Percentiles rank a stretch among this genome's conserved stretches.
Conservation (phyloP, 1,139 yeast species). For the Taphrina pruni region DNA sequence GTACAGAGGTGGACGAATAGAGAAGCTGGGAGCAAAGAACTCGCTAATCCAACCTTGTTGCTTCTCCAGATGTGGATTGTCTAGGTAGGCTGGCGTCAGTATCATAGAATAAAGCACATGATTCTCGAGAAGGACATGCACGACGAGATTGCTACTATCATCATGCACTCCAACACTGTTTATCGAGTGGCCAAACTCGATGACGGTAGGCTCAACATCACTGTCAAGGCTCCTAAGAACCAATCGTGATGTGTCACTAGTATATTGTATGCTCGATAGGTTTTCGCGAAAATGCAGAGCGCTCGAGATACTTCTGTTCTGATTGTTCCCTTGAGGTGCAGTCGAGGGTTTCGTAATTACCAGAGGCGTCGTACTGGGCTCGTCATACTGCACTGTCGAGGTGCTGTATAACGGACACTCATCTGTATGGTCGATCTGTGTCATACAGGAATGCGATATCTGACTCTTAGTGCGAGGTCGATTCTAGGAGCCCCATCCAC, state of each 20-base stretch:
- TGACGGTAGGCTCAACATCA: constrained; percentile 7
- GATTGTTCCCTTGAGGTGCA: not conserved
- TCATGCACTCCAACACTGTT: constrained; percentile 30
- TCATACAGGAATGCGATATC: not conserved
- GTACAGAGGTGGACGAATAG: constrained; percentile 39
- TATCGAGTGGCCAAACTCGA: constrained; percentile 26
- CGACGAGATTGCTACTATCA: constrained; percentile 33
- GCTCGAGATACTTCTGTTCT: not conserved
- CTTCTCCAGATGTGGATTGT: constrained; percentile 17
- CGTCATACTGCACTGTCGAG: constrained; percentile 7
- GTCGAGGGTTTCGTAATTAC: not conserved
- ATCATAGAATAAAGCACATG: constrained; percentile 38
- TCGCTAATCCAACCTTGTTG: constrained; percentile 37
- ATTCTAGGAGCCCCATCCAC: no score
- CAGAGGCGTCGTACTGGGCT: not conserved
- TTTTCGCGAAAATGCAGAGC: constrained; percentile 13
- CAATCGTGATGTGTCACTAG: constrained; percentile 9
- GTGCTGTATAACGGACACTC: not conserved
- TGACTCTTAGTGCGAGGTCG: no score
- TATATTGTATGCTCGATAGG: constrained; percentile 15
- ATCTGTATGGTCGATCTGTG: not conserved
- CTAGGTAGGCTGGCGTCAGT: constrained; percentile 37
- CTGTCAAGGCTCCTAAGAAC: constrained; percentile 6
- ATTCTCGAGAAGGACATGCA: constrained; percentile 40
- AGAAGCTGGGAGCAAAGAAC: constrained; percentile 36